Evolutionary conservation across 805 yeast genomes (phyloP).

Genomic region (Wickerhamomyces rabaulensis): DNA sequence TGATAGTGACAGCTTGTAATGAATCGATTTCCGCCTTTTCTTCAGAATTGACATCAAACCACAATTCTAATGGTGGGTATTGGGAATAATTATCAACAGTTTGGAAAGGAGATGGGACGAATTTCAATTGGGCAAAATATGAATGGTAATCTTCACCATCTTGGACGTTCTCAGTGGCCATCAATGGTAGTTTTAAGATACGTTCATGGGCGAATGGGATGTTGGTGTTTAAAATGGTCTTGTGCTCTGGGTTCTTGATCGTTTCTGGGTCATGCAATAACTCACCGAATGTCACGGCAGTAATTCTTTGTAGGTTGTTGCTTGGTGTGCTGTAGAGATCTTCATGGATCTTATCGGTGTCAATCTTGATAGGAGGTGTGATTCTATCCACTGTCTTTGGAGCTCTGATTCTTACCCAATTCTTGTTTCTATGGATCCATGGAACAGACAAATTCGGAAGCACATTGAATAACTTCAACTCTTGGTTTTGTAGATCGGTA

Average conservation of each 20-base stretch:
- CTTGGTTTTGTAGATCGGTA: slow-evolving; percentile 6
- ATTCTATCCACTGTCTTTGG: slow-evolving; percentile 8
- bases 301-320: slow-evolving; percentile 8
- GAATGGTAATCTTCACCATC: slow-evolving; percentile 21
- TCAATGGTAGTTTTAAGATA: slow-evolving; percentile 13
- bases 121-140: slow-evolving; percentile 39
- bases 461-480: slow-evolving; percentile 4
- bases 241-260: neutral
- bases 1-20: slow-evolving; percentile 38
- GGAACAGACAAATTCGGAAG: slow-evolving; percentile 17
- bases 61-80: slow-evolving; percentile 52
- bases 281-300: slow-evolving; percentile 22
- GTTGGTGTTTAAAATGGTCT: slow-evolving; percentile 15
- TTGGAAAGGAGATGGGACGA: slow-evolving; percentile 39
- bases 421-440: slow-evolving; percentile 20
- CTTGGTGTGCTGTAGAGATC: slow-evolving; percentile 4
- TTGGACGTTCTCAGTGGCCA: slow-evolving; percentile 1
- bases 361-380: slow-evolving; percentile 4
- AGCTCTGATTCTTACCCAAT: slow-evolving; percentile 18
- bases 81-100: slow-evolving; percentile 22
- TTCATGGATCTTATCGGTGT: slow-evolving; percentile 7
- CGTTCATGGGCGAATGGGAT: slow-evolving; percentile 17
- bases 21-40: slow-evolving; percentile 29
- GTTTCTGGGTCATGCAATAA: slow-evolving; percentile 11
- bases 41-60: slow-evolving; percentile 40